Evolutionary conservation across 768 basidiomycete species (phyloP).

Genomic region (Lentinula sp.): DNA sequence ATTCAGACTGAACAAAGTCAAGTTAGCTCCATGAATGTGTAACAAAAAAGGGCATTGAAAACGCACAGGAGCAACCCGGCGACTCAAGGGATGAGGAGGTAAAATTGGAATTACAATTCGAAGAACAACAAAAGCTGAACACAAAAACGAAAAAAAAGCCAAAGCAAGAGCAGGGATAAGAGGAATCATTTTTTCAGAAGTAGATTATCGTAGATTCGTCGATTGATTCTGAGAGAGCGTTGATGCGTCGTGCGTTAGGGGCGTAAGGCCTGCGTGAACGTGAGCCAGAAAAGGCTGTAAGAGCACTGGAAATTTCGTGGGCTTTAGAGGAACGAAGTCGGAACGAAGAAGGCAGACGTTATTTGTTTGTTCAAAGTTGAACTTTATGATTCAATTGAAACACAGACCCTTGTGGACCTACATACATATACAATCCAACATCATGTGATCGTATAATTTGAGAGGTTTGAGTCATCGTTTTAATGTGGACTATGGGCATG

Average conservation of each 20-base stretch:
- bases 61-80: slow-evolving; percentile 68
- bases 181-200: slow-evolving; percentile 50
- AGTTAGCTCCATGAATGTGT: slow-evolving; percentile 11
- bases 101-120: slow-evolving; percentile 71
- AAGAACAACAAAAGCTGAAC: slow-evolving; percentile 71
- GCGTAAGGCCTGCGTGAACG: slow-evolving; percentile 35
- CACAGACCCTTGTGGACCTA: background rate
- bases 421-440: background rate
- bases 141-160: slow-evolving; percentile 65
- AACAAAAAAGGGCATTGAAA: background rate
- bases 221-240: slow-evolving; percentile 36
- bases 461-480: too few relatives aligned
- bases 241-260: slow-evolving; percentile 32
- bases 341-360: slow-evolving; percentile 1
- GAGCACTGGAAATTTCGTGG: background rate
- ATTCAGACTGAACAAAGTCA: slow-evolving; percentile 54
- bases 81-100: slow-evolving; percentile 67
- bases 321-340: slow-evolving; percentile 3
- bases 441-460: background rate
- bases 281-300: background rate
- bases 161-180: slow-evolving; percentile 62
- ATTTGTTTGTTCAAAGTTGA: background rate
- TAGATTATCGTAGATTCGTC: slow-evolving; percentile 8
- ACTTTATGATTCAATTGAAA: background rate
- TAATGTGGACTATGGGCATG: too few relatives aligned